Conservation (phyloP, 1,284 basidiomycete species). For the Leccinum ponderosum region DNA sequence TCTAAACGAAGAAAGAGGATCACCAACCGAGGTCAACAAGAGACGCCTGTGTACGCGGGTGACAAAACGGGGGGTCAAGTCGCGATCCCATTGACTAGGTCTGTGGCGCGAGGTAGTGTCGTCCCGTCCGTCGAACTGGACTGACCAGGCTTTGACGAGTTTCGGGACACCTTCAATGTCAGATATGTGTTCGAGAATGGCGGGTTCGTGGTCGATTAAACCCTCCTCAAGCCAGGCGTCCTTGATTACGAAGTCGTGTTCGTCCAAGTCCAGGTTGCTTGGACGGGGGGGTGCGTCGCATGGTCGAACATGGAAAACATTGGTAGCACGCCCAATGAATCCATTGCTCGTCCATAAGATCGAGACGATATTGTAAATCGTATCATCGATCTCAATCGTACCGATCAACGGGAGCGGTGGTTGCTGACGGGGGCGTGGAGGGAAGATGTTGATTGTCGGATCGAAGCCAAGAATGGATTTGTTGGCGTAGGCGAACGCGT, state of each 20-base stretch:
- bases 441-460: background rate
- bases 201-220: background rate
- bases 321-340: background rate
- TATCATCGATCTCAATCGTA: background rate
- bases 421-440: background rate
- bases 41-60: background rate
- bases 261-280: background rate
- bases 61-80: background rate
- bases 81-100: background rate
- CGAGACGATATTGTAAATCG: background rate
- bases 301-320: background rate
- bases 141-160: background rate
- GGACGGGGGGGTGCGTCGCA: background rate
- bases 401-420: background rate
- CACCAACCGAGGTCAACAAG: background rate
- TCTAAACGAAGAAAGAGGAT: background rate
- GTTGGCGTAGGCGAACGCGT: background rate
- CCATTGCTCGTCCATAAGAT: background rate
- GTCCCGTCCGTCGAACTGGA: background rate
- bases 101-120: background rate
- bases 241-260: background rate
- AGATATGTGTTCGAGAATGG: background rate
- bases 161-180: background rate
- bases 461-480: background rate
- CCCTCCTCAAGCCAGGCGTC: background rate